phyloP scores from a whole-genome alignment of 1,284 basidiomycete genomes.

The Fistulinella cinereoalba region DNA sequence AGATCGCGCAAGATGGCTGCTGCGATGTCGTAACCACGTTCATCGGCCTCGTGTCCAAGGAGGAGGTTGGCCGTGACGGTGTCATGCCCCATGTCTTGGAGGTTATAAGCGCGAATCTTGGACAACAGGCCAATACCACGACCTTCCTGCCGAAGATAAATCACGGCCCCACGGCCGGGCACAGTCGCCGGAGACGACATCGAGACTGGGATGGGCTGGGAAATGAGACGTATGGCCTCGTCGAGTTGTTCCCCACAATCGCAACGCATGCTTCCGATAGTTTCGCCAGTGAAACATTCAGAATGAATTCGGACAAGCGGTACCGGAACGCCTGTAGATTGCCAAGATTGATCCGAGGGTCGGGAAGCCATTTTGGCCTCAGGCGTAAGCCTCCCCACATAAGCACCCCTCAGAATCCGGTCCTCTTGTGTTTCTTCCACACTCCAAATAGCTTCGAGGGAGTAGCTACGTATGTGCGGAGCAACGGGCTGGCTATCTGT shows the following conservation, averaged over 20 bases:
- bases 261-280: conserved; percentile 96
- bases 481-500: conserved; percentile 38
- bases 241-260: conserved; percentile 99
- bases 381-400: conserved; percentile 78
- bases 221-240: conserved; percentile 92
- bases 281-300: conserved; percentile 99
- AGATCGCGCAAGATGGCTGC: conserved; percentile 88
- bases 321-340: conserved; percentile 47
- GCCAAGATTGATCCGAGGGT: conserved; percentile 34
- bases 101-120: conserved; percentile 97
- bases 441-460: conserved; percentile 85
- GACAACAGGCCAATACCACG: conserved; percentile 95
- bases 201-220: conserved; percentile 58
- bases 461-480: conserved; percentile 74
- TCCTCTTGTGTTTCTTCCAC: conserved; percentile 91
- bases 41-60: conserved; percentile 93
- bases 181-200: conserved; percentile 39
- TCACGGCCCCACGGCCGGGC: conserved; percentile 88
- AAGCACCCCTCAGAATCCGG: conserved; percentile 90
- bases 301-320: conserved; percentile 96
- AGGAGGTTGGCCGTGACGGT: conserved; percentile 97
- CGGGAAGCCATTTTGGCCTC: conserved; percentile 53
- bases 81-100: conserved; percentile 97
- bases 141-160: conserved; percentile 99
- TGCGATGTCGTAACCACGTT: conserved; percentile 91